phyloP scores from a whole-genome alignment of 495 filamentous ascomycete genomes.

The Penicillium samsonianum region DNA sequence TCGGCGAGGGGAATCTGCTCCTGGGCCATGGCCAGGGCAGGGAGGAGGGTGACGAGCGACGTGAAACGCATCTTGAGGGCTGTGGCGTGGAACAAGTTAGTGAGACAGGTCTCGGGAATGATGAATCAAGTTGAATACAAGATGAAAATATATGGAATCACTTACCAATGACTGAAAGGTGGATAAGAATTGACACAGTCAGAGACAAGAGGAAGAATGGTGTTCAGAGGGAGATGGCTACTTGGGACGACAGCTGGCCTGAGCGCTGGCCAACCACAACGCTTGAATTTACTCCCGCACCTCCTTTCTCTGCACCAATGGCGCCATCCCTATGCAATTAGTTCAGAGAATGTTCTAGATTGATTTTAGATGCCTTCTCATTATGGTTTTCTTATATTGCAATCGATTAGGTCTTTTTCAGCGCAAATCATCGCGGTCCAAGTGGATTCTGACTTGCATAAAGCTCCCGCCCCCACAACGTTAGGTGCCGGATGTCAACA shows the following conservation, averaged over 20 bases:
- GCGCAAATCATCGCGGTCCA: neutral
- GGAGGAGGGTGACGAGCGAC: conserved; percentile 61
- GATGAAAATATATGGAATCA: neutral
- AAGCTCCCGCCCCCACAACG: conserved; percentile 6
- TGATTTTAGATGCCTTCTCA: neutral
- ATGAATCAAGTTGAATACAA: neutral
- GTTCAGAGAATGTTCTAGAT: conserved; percentile 1
- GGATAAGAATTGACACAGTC: conserved; percentile 16
- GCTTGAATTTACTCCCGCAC: conserved; percentile 1
- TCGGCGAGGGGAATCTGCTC: conserved; percentile 72
- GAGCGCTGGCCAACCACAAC: conserved; percentile 30
- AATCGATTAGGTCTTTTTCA: neutral
- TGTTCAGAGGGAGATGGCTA: conserved; percentile 20
- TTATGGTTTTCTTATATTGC: neutral
- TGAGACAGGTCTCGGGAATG: neutral
- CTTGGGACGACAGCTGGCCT: conserved; percentile 31
- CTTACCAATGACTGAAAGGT: conserved; percentile 12
- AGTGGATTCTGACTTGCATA: conserved; percentile 16
- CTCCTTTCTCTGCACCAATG: neutral
- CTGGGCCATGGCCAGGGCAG: conserved; percentile 70
- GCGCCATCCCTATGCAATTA: conserved; percentile 2
- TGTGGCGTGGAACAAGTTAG: conserved; percentile 21
- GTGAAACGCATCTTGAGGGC: conserved; percentile 69
- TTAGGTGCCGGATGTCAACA: conserved; percentile 2
- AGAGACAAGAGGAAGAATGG: conserved; percentile 15